A percentile compares a stretch with the other conserved stretches of the same genome.
Evolutionary conservation across 805 yeast genomes (phyloP).

Genomic region (Candida railenensis): DNA sequence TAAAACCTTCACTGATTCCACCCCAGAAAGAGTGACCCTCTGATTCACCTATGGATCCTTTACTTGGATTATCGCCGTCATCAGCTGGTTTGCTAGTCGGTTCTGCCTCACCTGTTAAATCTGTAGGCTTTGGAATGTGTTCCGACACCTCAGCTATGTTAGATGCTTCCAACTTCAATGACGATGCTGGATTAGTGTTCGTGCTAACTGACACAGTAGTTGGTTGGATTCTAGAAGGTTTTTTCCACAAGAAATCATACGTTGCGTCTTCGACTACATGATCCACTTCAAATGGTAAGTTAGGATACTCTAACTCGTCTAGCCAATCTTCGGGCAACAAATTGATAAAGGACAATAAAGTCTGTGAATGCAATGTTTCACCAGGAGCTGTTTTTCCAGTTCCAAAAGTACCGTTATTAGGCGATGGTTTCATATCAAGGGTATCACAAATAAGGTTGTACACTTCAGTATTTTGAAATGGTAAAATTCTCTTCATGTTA

Average conservation of each 20-base stretch:
- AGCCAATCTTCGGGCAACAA: constrained; percentile 44
- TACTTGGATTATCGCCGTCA: background rate
- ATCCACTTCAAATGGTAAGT: constrained; percentile 45
- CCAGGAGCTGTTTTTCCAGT: background rate
- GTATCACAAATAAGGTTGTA: constrained; percentile 75
- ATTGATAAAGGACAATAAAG: constrained; percentile 15
- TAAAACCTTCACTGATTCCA: constrained; percentile 15
- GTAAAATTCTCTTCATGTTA: constrained; percentile 40
- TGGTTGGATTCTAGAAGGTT: constrained; percentile 9
- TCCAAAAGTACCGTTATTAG: constrained; percentile 55
- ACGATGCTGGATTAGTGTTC: constrained; percentile 21
- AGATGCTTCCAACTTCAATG: constrained; percentile 24
- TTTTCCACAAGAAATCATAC: constrained; percentile 45
- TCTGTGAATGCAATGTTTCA: constrained; percentile 1
- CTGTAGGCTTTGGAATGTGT: constrained; percentile 26
- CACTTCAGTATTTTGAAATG: constrained; percentile 71
- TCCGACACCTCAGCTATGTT: constrained; percentile 15
- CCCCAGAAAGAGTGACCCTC: constrained; percentile 4
- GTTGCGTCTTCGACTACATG: constrained; percentile 49
- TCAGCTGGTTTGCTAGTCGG: background rate
- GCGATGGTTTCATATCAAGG: constrained; percentile 46
- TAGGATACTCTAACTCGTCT: constrained; percentile 49
- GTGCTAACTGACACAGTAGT: constrained; percentile 17
- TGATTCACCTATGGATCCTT: constrained; percentile 1
- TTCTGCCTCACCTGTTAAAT: constrained; percentile 11